A percentile compares a stretch with the other conserved stretches of the same genome.
These are phyloP conservation scores for Talaromyces islandicus DNA, from an alignment of 2,329 filamentous ascomycete species.

Conservation along the genomic window DNA sequence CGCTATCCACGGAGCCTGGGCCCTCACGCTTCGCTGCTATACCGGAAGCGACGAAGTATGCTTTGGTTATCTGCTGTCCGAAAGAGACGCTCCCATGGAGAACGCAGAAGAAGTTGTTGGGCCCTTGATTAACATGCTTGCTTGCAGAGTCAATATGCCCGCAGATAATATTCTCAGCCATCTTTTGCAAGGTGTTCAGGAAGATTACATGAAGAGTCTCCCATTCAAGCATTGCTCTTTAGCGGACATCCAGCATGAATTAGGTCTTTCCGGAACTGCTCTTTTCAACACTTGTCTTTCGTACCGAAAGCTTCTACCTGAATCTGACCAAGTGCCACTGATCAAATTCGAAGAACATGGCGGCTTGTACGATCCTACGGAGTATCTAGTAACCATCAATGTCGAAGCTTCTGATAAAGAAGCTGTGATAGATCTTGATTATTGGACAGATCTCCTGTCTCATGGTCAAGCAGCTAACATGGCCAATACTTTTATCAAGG, in stretches of 20 bases:
- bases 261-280: constrained; percentile 31
- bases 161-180: constrained; percentile 27
- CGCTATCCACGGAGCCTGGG: constrained; percentile 14
- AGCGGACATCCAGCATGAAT: constrained; percentile 42
- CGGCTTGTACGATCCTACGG: constrained; percentile 43
- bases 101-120: constrained; percentile 40
- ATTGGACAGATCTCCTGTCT: constrained; percentile 37
- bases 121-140: constrained; percentile 42
- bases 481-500: constrained; percentile 31
- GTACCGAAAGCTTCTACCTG: constrained; percentile 37
- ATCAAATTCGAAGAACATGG: constrained; percentile 35
- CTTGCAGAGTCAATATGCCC: constrained; percentile 37
- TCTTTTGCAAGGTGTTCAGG: constrained; percentile 37
- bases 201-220: constrained; percentile 42
- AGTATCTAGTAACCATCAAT: constrained; percentile 44
- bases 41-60: constrained; percentile 20
- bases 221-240: constrained; percentile 39
- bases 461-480: constrained; percentile 34
- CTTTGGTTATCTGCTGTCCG: constrained; percentile 41
- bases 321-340: constrained; percentile 16
- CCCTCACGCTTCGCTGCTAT: constrained; percentile 9
- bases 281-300: constrained; percentile 47
- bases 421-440: constrained; percentile 34
- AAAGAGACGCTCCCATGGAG: constrained; percentile 36
- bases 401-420: constrained; percentile 41